Base-by-base conservation (phyloP, 495 filamentous ascomycete genomes). In the Aspergillus avenaceus region DNA sequence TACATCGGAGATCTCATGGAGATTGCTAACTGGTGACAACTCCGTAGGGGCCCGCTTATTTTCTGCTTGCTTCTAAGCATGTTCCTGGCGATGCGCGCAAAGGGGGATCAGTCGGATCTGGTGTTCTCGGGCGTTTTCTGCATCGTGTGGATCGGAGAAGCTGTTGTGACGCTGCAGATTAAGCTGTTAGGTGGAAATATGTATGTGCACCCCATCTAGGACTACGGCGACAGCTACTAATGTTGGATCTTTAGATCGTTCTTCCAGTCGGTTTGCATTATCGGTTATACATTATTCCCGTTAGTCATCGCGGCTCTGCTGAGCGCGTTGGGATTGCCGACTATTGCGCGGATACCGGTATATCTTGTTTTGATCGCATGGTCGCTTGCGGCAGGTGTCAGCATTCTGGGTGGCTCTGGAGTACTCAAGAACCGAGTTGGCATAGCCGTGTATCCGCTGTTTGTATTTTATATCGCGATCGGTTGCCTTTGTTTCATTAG, bases 271-370 rank as follows among this genome's bases (percentile, higher is more conserved):
- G 80, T 98, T 54, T 96, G 89, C 67, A 95, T 98, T 59, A 98
- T 98, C 65, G 93, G 93, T 28, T 98, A 98, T 69, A 98, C 93
- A 2, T 84, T 98, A 46, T 98, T 98, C 74, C 93, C 93, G n/a
- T 79, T 98, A 29, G 95, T 97, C 60, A 86, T 98, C 59, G 95
- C 95, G 6, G 82, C 93, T 11, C 67, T 97, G 31, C 80, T 98
- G 50, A 95, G 90, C 47, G 92, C 90, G 0, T 52, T 98, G 8
- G 74, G 79, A 41, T 76, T 97, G 5, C 84, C 81, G 24, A 84
- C 80, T 26, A 84, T 97, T 55, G 80, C 83, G 1, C 77, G 93
- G 53, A 86, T 97, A 62, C 93, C 93, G 9, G 84, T 97, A 27
- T 97, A 97, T 66, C 70, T 92, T 12, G 76, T 95, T 13, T 79